These are phyloP conservation scores for Viola odorata DNA, from an alignment of 345 rosid genomes.

Conservation along the genomic window DNA sequence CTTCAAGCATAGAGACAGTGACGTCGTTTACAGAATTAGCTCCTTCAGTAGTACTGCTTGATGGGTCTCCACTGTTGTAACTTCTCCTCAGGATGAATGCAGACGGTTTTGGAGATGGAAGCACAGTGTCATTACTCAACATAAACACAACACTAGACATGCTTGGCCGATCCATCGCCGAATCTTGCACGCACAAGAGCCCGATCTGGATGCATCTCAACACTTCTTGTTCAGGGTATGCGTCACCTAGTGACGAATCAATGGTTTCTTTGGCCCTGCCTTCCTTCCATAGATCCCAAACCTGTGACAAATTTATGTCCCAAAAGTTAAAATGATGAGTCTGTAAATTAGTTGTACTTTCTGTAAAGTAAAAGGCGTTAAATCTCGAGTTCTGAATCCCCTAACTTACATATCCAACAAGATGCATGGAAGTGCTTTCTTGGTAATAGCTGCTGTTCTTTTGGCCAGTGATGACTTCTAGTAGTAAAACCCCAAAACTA, in stretches of 20 bases:
- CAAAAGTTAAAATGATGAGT: background rate
- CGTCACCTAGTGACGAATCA: slow-evolving; percentile 28
- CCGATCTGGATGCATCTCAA: slow-evolving; percentile 51
- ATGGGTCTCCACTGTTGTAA: slow-evolving; percentile 2
- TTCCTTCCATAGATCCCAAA: slow-evolving; percentile 41
- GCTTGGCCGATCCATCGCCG: slow-evolving; percentile 36
- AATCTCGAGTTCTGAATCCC: too few relatives aligned
- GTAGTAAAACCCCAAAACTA: slow-evolving; percentile 22
- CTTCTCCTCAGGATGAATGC: slow-evolving; percentile 30
- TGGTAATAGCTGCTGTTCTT: slow-evolving; percentile 22
- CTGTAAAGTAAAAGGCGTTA: too few relatives aligned
- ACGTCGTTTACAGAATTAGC: slow-evolving; percentile 14
- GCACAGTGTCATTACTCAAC: slow-evolving; percentile 36
- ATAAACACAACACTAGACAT: slow-evolving; percentile 49
- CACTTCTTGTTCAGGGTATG: slow-evolving; percentile 27
- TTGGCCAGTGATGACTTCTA: slow-evolving; percentile 11
- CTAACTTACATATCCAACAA: slow-evolving; percentile 56
- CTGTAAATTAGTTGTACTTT: background rate
- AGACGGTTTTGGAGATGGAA: slow-evolving; percentile 45
- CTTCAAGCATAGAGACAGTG: slow-evolving; percentile 8
- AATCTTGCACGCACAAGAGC: slow-evolving; percentile 62
- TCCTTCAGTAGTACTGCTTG: slow-evolving; percentile 1
- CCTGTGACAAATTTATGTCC: slow-evolving; percentile 24
- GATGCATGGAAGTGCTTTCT: slow-evolving; percentile 16
- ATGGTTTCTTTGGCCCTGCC: slow-evolving; percentile 25